Conservation (phyloP, 805 yeast genomes). For the Peterozyma xylosa region DNA sequence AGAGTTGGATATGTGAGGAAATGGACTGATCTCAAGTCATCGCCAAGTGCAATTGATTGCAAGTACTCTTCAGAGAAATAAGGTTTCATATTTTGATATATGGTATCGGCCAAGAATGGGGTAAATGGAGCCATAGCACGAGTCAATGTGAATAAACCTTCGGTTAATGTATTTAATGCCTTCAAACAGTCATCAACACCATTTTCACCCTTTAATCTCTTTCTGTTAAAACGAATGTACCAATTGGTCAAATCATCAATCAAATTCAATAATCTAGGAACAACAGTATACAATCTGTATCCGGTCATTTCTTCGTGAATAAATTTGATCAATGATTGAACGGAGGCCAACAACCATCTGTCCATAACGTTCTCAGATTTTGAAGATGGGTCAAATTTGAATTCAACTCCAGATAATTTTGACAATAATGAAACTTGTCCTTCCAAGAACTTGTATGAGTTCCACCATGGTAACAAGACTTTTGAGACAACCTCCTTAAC, state of each 20-base stretch:
- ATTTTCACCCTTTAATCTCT: conserved; percentile 93
- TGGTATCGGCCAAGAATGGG: conserved; percentile 88
- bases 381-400: conserved; percentile 59
- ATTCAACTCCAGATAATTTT: conserved; percentile 66
- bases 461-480: conserved; percentile 98
- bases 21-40: conserved; percentile 81
- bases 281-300: conserved; percentile 92
- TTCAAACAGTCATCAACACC: conserved; percentile 78
- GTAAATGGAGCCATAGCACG: conserved; percentile 99
- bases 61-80: conserved; percentile 56
- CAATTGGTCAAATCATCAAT: conserved; percentile 96
- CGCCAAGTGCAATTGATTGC: conserved; percentile 25
- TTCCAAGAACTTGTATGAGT: conserved; percentile 92
- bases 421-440: conserved; percentile 83
- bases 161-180: conserved; percentile 87
- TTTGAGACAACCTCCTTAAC: conserved; percentile 95
- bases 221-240: conserved; percentile 97
- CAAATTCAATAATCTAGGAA: conserved; percentile 80
- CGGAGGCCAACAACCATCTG: conserved; percentile 93
- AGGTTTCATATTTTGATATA: conserved; percentile 67
- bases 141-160: conserved; percentile 78
- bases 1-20: conserved; percentile 87
- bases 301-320: conserved; percentile 86
- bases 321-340: conserved; percentile 81
- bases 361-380: conserved; percentile 89